Evolutionary conservation across 2,329 filamentous ascomycete genomes (phyloP).

Genomic region (Lecanicillium sp.): DNA sequence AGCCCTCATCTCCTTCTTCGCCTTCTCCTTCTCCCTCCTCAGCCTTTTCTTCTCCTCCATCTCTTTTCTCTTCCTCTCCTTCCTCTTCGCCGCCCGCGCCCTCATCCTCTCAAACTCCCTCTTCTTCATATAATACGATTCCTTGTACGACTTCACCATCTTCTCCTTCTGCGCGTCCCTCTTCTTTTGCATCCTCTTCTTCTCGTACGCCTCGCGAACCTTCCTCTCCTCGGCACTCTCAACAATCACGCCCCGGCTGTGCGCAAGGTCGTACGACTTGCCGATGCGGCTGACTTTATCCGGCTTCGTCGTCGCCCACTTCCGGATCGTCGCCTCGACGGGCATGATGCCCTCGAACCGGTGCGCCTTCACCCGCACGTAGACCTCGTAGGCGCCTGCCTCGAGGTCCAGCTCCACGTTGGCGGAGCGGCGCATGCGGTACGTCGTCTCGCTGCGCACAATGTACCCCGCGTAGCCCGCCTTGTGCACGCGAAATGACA

Average conservation of each 20-base stretch:
- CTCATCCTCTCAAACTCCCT: conserved; percentile 31
- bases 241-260: conserved; percentile 54
- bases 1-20: conserved; percentile 14
- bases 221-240: conserved; percentile 45
- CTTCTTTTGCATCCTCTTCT: conserved; percentile 22
- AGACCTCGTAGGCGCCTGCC: conserved; percentile 67
- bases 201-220: conserved; percentile 36
- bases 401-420: conserved; percentile 72
- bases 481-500: conserved; percentile 50
- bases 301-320: conserved; percentile 50
- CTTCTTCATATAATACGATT: conserved; percentile 30
- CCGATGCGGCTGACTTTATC: conserved; percentile 72
- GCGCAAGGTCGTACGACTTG: conserved; percentile 63
- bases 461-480: conserved; percentile 46
- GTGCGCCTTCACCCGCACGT: conserved; percentile 67
- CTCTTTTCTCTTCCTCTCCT: conserved; percentile 78
- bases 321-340: conserved; percentile 61
- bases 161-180: conserved; percentile 36
- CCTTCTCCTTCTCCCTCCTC: conserved; percentile 31
- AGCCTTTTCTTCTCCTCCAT: conserved; percentile 66
- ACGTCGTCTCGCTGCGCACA: conserved; percentile 46
- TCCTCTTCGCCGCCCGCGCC: conserved; percentile 47
- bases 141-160: conserved; percentile 24
- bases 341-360: conserved; percentile 43
- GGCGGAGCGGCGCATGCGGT: conserved; percentile 64